phyloP scores from a whole-genome alignment of 164 flowering plant genomes.

The Magnolia changhungtana region DNA sequence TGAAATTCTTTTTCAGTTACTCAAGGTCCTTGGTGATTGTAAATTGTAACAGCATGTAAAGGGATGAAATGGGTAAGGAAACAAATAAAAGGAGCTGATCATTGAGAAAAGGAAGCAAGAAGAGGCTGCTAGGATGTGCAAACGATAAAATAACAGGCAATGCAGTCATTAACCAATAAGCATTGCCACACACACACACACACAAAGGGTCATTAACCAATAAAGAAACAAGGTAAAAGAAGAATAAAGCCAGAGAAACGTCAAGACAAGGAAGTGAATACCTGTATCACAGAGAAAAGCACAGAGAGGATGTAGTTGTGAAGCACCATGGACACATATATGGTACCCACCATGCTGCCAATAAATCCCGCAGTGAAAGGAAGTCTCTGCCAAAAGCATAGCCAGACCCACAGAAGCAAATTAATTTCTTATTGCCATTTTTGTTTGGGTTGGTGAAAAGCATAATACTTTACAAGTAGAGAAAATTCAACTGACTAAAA shows the following conservation, averaged over 20 bases:
- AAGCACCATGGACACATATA: slow-evolving; percentile 95
- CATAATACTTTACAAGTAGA: background rate
- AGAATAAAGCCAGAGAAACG: background rate
- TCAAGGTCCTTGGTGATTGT: no score
- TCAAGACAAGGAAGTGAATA: slow-evolving; percentile 18
- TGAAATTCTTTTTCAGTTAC: no score
- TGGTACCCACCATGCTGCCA: slow-evolving; percentile 83
- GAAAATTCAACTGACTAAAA: no score
- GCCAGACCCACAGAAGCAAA: background rate
- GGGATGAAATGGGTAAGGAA: no score
- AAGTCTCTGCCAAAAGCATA: slow-evolving; percentile 59
- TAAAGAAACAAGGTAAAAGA: background rate
- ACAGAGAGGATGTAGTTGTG: slow-evolving; percentile 91
- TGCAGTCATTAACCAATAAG: background rate
- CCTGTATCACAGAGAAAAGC: slow-evolving; percentile 85
- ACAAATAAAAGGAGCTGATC: no score
- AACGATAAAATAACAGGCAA: background rate
- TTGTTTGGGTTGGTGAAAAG: background rate
- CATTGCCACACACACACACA: background rate
- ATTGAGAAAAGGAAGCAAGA: no score
- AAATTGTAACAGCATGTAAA: no score
- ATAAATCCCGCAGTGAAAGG: slow-evolving; percentile 80
- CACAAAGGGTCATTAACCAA: background rate
- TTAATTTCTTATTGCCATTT: background rate
- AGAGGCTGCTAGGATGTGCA: no score